Base-by-base conservation (phyloP, 176 grass and related monocot species). In the Olyra latifolia region DNA sequence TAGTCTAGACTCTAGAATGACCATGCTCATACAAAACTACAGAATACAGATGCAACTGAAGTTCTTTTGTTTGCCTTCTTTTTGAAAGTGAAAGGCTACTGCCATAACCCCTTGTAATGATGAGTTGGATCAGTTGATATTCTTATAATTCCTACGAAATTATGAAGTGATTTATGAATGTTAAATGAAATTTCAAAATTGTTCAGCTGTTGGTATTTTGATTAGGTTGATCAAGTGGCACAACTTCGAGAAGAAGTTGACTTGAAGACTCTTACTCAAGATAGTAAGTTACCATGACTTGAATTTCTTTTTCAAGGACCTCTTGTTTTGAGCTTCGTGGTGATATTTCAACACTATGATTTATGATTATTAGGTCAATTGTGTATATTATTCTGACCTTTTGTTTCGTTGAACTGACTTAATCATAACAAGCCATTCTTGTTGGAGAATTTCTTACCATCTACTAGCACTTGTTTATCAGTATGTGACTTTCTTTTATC, bases 221-320 rank as follows among this genome's bases (percentile, higher is more conserved):
- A 83, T 40, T 74, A 98, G 95, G 73, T 88, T 53, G 85, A 88
- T 88, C 84, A 86, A 79, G 88, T 89, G 30, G 88, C 87, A 20
- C 82, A 98, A 69, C 73, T 98, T 76, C 83, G 88, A 65, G 92
- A 94, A 60, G 85, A 98, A 80, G 76, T 89, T 91, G 92, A 98
- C 74, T 75, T 78, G 47, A 98, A 94, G 90, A 83, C 81, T 86
- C 52, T 83, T 84, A 63, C 86, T 87, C 85, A 82, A 88, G 87
- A 94, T 72, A 91, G 95, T 94, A 75, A 83, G 75, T 72, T 73
- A 68, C 52, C n/a, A 16, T 79, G 54, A 2, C 15, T 75, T 30
- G 15, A 2, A 15, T 65, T 23, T 75, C 7, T 66, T 39, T 72
- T 72, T 35, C 12, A 15, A 43, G 60, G 38, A 20, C 64, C 23